These are phyloP conservation scores for Nissolia schottii DNA, from an alignment of 306 rosid genomes.

Conservation along the genomic window DNA sequence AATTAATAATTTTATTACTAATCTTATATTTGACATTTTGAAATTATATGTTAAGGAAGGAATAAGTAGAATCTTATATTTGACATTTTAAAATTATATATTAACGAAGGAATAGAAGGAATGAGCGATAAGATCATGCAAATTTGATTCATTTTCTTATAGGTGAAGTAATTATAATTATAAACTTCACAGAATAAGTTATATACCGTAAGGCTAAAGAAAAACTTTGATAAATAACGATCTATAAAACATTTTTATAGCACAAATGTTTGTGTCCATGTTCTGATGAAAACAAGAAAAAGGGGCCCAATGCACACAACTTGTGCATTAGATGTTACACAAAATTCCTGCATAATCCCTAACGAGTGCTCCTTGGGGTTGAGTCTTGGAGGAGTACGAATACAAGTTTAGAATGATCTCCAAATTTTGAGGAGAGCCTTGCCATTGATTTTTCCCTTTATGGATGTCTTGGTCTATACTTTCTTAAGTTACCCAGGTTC, in stretches of 20 bases:
- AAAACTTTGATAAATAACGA: no score
- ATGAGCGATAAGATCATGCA: no score
- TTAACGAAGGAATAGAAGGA: no score
- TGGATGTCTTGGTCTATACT: not conserved
- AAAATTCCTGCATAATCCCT: not conserved
- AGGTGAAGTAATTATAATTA: no score
- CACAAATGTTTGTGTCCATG: not conserved
- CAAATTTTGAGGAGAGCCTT: conserved; percentile 2
- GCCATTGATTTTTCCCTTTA: not conserved
- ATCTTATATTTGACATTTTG: no score
- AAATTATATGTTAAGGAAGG: no score
- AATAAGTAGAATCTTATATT: no score
- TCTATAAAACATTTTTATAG: not conserved
- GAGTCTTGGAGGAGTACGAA: conserved; percentile 6
- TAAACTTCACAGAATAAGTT: no score
- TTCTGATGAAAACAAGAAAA: not conserved
- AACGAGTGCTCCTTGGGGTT: conserved; percentile 5
- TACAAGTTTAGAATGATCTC: not conserved
- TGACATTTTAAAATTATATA: no score
- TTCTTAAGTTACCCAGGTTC: conserved; percentile 31
- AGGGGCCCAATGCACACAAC: not conserved
- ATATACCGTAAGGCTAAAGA: no score
- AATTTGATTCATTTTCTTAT: no score
- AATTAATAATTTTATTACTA: no score
- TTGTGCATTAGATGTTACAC: not conserved